phyloP scores from a whole-genome alignment of 1,139 yeast species.

The Diutina ranongensis region DNA sequence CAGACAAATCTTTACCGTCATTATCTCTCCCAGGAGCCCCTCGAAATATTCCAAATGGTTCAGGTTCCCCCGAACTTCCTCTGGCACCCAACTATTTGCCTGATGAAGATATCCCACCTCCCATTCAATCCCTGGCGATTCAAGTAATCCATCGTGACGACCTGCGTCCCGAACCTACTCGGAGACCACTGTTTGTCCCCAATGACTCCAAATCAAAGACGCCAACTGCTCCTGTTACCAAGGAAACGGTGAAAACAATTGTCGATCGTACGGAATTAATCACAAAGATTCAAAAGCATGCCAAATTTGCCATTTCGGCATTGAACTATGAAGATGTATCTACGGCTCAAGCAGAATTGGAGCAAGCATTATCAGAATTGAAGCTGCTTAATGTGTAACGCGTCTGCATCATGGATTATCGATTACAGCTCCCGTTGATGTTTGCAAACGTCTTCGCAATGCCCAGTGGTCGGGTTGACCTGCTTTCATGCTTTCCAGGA shows the following conservation, averaged over 20 bases:
- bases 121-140: not conserved
- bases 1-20: not conserved
- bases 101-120: not conserved
- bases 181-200: slow-evolving; percentile 4
- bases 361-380: not conserved
- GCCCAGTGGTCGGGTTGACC: no score
- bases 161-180: not conserved
- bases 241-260: slow-evolving; percentile 36
- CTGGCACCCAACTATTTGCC: slow-evolving; percentile 2
- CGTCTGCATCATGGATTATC: no score
- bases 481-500: no score
- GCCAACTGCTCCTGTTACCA: slow-evolving; percentile 19
- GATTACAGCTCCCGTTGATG: no score
- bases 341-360: slow-evolving; percentile 72
- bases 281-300: slow-evolving; percentile 67
- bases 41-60: not conserved
- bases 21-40: slow-evolving; percentile 1
- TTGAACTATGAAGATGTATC: slow-evolving; percentile 78
- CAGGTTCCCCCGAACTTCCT: not conserved
- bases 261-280: slow-evolving; percentile 51
- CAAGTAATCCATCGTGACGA: slow-evolving; percentile 1
- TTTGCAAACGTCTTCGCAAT: no score
- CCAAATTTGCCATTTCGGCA: slow-evolving; percentile 89
- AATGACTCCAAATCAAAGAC: not conserved
- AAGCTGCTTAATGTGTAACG: not conserved